A percentile compares a stretch with the other conserved stretches of the same genome.
Conservation (phyloP, 2,329 filamentous ascomycete genomes). For the Ceratocystis smalleyi region DNA sequence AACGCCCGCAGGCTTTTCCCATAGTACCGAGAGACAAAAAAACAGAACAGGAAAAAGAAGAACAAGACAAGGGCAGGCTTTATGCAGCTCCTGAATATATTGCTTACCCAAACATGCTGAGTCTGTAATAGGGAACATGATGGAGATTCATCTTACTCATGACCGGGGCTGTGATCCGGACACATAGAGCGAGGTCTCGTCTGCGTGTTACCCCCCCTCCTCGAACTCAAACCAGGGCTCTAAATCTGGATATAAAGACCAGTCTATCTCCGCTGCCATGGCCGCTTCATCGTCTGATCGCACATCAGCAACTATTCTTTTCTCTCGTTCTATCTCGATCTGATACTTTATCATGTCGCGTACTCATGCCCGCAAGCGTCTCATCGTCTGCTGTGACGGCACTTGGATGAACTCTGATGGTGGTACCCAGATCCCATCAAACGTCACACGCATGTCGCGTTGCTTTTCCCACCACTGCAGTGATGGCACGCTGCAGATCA, state of each 20-base stretch:
- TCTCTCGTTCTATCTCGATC: not conserved
- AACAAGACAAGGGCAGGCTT: not conserved
- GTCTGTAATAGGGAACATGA: not conserved
- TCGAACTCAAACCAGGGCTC: not conserved
- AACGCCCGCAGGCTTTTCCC: not conserved
- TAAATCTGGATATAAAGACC: not conserved
- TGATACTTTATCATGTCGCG: not conserved
- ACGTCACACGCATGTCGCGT: constrained; percentile 44
- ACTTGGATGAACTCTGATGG: constrained; percentile 40
- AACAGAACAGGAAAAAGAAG: not conserved
- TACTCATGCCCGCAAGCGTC: constrained; percentile 26
- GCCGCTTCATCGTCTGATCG: not conserved
- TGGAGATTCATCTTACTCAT: not conserved
- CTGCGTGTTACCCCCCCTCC: not conserved
- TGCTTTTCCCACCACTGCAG: constrained; percentile 36
- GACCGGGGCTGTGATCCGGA: not conserved
- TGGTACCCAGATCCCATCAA: constrained; percentile 38
- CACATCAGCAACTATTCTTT: not conserved
- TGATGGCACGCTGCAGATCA: constrained; percentile 40
- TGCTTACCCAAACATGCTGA: not conserved
- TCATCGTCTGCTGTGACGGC: constrained; percentile 38
- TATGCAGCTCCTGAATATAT: not conserved
- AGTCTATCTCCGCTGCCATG: not conserved
- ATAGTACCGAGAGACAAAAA: not conserved
- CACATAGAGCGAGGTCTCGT: not conserved